Evolutionary conservation across 2,329 filamentous ascomycete species (phyloP), one percentile per base, ranked within the genome.

Genomic region (Dactylonectria estremocensis): DNA sequence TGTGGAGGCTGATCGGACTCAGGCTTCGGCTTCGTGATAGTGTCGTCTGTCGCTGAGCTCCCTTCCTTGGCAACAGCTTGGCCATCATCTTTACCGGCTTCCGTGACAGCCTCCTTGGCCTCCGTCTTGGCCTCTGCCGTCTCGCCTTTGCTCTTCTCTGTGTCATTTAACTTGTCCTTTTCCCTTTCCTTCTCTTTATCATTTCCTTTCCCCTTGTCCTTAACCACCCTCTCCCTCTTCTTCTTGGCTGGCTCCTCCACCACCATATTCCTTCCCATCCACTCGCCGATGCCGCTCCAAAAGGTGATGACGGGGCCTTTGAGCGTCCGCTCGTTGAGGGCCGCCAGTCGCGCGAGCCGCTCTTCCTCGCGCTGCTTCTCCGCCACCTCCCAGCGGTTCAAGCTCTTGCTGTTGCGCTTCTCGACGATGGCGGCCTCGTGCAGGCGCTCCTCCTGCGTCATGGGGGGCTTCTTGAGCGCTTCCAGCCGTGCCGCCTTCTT

Each of bases 341-440:
- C 96, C 45, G 95, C 95, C 54, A 98, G 85, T 81, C 93, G 95
- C 46, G 91, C 92, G 70, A 90, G 89, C 68, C 95, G 89, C 77
- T 97, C 93, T 75, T 95, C 94, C 72, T 95, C 93, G 66, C 95
- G 90, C 78, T 92, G 91, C 81, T 94, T 95, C 82, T 99, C 96
- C 7, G 94, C 93, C 80, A 94, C 92, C 80, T 98, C 95, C 95
- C 95, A 98, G 63, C 94, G 88, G 77, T 95, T 98, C 77, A 97
- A 83, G 80, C 92, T 98, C 86, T 94, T 97, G 73, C 92, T 89
- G 80, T 99, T 98, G 75, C 91, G 87, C 80, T 92, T 92, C 81
- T 98, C 96, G 7, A 97, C 91, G 59, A 91, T 84, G 18, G 92
- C 93, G 1, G 95, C 95, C 80, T 97, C 94, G 31, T 90, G 91